Evolutionary conservation across 129 eudicot genomes (phyloP).

Genomic region (Lactuca saligna): DNA sequence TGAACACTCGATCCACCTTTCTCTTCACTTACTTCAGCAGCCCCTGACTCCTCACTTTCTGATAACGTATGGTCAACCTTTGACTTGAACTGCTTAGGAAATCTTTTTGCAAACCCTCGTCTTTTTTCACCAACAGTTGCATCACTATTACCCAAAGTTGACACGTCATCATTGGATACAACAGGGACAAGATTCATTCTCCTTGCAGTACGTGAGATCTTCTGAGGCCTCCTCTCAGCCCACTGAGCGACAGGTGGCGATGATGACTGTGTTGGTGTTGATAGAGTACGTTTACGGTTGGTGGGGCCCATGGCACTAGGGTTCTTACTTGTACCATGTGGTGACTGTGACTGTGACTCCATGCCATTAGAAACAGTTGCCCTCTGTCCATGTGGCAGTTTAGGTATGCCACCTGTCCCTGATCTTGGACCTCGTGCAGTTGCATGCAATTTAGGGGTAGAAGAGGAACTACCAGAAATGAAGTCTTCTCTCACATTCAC

Average conservation of each 20-base stretch:
- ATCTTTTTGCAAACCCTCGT: constrained; percentile 37
- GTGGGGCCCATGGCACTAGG: constrained; percentile 40
- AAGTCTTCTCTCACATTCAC: constrained; percentile 57
- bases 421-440: constrained; percentile 71
- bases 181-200: constrained; percentile 67
- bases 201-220: constrained; percentile 81
- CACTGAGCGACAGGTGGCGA: constrained; percentile 88
- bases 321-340: constrained; percentile 55
- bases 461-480: constrained; percentile 51
- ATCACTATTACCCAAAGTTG: constrained; percentile 43
- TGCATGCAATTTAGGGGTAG: constrained; percentile 52
- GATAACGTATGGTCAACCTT: constrained; percentile 57
- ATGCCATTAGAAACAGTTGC: constrained; percentile 50
- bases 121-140: constrained; percentile 45
- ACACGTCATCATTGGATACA: constrained; percentile 50
- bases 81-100: constrained; percentile 55
- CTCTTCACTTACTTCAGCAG: constrained; percentile 66
- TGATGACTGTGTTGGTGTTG: constrained; percentile 57
- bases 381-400: constrained; percentile 43
- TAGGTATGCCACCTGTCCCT: constrained; percentile 48
- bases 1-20: constrained; percentile 49
- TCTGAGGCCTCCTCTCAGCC: constrained; percentile 79
- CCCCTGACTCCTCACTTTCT: constrained; percentile 87
- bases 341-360: constrained; percentile 34
- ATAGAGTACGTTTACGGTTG: constrained; percentile 55